Evolutionary conservation across 805 yeast species (phyloP).

Genomic region (Yueomyces sinensis): DNA sequence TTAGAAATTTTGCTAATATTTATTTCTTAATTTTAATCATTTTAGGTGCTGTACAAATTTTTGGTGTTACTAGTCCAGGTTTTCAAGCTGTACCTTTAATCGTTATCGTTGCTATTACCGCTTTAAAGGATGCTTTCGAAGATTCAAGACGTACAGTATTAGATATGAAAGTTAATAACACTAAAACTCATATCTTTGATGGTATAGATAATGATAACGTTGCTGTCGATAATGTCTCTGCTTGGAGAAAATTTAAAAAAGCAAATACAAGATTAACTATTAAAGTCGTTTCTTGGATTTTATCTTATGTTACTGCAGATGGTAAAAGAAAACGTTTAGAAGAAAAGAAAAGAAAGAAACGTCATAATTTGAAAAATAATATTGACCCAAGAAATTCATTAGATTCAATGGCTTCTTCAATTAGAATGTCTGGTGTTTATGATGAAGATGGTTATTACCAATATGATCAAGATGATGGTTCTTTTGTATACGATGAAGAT

Average conservation of each 20-base stretch:
- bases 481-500: slow-evolving; percentile 34
- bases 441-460: slow-evolving; percentile 23
- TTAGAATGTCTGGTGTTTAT: slow-evolving; percentile 19
- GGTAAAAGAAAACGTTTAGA: slow-evolving; percentile 20
- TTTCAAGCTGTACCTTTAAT: slow-evolving; percentile 66
- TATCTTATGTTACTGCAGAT: slow-evolving; percentile 20
- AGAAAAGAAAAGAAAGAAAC: slow-evolving; percentile 7
- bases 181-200: slow-evolving; percentile 48
- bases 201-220: slow-evolving; percentile 48
- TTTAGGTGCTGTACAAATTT: slow-evolving; percentile 62
- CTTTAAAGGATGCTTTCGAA: slow-evolving; percentile 69
- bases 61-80: slow-evolving; percentile 73
- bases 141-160: slow-evolving; percentile 63
- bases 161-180: slow-evolving; percentile 69
- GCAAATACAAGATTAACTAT: slow-evolving; percentile 25
- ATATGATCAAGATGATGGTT: slow-evolving; percentile 29
- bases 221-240: slow-evolving; percentile 46
- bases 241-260: slow-evolving; percentile 64
- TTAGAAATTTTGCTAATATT: slow-evolving; percentile 79
- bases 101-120: slow-evolving; percentile 63
- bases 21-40: slow-evolving; percentile 72
- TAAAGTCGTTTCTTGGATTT: slow-evolving; percentile 14
- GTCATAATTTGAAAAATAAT: slow-evolving; percentile 3
- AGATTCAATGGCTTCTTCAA: slow-evolving; percentile 21
- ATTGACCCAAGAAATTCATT: slow-evolving; percentile 24